Conservation (phyloP, 768 basidiomycete genomes). For the Mycena amicta region DNA sequence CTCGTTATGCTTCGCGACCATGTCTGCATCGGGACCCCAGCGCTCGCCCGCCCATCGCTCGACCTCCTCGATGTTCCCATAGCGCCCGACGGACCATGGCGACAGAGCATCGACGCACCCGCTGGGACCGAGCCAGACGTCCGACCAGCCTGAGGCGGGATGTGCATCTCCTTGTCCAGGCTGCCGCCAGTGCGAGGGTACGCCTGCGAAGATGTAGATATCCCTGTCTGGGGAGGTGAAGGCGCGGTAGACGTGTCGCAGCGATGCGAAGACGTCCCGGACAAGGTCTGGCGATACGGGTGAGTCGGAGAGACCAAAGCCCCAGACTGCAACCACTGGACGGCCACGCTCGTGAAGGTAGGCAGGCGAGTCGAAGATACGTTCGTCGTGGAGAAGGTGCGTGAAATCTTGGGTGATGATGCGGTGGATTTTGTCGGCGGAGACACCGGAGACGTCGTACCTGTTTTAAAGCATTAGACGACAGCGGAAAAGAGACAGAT, state of each 20-base stretch:
- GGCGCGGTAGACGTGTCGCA: slow-evolving; percentile 18
- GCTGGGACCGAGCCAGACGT: slow-evolving; percentile 67
- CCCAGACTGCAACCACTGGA: slow-evolving; percentile 78
- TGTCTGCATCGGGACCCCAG: slow-evolving; percentile 65
- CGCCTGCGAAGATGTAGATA: slow-evolving; percentile 45
- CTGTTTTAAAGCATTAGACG: slow-evolving; percentile 37
- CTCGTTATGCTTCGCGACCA: slow-evolving; percentile 54
- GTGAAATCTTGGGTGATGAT: slow-evolving; percentile 74
- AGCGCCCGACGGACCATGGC: slow-evolving; percentile 84
- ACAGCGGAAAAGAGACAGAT: slow-evolving; percentile 1
- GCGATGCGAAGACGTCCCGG: slow-evolving; percentile 4
- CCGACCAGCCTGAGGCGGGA: slow-evolving; percentile 61
- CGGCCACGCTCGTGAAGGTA: slow-evolving; percentile 72
- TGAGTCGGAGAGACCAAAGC: slow-evolving; percentile 30
- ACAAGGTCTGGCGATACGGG: slow-evolving; percentile 5
- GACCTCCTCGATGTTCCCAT: slow-evolving; percentile 58
- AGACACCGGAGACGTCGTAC: slow-evolving; percentile 85
- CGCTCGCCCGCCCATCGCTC: slow-evolving; percentile 64
- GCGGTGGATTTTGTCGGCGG: slow-evolving; percentile 65
- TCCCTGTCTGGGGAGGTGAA: background rate
- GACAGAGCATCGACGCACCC: slow-evolving; percentile 68
- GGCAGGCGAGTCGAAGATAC: slow-evolving; percentile 68
- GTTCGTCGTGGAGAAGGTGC: slow-evolving; percentile 65
- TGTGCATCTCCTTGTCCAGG: slow-evolving; percentile 66
- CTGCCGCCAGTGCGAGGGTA: slow-evolving; percentile 77